Base-by-base conservation (phyloP, 192 early-diverging fungal genomes). In the Umbelopsis vinacea region DNA sequence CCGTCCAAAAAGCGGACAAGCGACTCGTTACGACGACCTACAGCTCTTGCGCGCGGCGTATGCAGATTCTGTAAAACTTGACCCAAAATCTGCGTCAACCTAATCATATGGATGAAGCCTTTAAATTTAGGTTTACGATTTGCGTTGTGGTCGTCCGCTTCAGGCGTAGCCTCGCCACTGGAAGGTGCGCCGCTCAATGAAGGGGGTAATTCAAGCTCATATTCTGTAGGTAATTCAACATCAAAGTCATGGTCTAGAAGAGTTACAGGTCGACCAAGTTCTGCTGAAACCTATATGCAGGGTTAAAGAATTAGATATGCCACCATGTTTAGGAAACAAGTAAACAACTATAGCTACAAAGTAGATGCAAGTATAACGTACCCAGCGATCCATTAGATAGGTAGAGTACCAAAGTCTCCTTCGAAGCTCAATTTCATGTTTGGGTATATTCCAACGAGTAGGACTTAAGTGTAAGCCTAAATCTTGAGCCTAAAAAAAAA, bases 321-420 rank as follows among this genome's bases (percentile, higher is more conserved):
- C 29, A 29, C 1, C 1, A 29, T 29, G 29, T 29, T 29, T 29
- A 29, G 29, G n/a, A 29, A 29, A 29, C 40, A 43, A 1, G 40
- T 7, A 43, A 1, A 43, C 40, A 43, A 6, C 40, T 43, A 12
- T 43, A 43, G 40, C 29, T 43, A 12, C 46, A 47, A 45, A 23
- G 9, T 47, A 17, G 12, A 21, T 47, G 35, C 7, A 45, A 66
- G 3, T 4, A 38, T 19, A 35, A 19, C 45, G 37, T 68, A 75
- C 77, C 84, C 89, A 90, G 66, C 89, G 79, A 69, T 94, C 92
- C 74, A 89, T 83, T 2, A 89, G 68, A 60, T 90, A 92, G 73
- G 82, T 84, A 17, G 86, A 81, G 85, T 88, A 94, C 92, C 92
- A 94, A 4, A 91, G 82, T n/a, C 91, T 84, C 35, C 83, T 85